Conservation (phyloP, 83 land plant species). For the Larix sibirica region DNA sequence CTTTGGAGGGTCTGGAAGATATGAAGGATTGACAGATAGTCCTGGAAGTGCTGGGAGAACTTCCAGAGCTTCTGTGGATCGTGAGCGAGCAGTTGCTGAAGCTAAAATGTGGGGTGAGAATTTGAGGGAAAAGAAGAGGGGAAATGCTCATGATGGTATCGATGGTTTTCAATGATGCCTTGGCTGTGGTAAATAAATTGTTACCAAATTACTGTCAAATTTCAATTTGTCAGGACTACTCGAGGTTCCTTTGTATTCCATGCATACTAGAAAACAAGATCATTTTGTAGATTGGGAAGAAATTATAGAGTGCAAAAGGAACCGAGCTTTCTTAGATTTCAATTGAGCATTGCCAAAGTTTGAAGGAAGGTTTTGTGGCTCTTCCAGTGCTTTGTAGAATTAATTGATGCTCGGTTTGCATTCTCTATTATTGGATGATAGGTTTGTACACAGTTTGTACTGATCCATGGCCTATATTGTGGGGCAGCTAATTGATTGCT, state of each 20-base stretch:
- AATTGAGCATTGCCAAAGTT: not conserved
- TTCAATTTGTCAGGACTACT: not conserved
- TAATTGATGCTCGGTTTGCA: not conserved
- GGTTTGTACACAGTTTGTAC: not conserved
- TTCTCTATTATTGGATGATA: not conserved
- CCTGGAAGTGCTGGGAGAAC: constrained; percentile 7
- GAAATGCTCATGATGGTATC: constrained; percentile 40
- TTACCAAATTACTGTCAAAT: not conserved
- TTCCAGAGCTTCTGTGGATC: constrained; percentile 24
- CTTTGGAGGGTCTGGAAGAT: not conserved
- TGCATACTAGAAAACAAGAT: not conserved
- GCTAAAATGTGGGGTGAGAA: constrained; percentile 88
- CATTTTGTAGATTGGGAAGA: not conserved
- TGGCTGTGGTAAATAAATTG: not conserved
- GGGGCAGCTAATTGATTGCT: not conserved
- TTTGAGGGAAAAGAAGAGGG: constrained; percentile 57
- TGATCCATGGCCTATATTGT: constrained; percentile 1
- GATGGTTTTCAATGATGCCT: constrained; percentile 26
- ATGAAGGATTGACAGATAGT: not conserved
- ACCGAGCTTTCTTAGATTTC: not conserved
- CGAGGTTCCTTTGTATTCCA: not conserved
- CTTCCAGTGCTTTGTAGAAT: not conserved
- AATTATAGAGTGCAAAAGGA: no score
- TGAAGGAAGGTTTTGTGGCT: not conserved
- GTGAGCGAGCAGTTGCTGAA: constrained; percentile 80